Evolutionary conservation across 106 monocot genomes (phyloP).

Genomic region (Phalaenopsis equestris): DNA sequence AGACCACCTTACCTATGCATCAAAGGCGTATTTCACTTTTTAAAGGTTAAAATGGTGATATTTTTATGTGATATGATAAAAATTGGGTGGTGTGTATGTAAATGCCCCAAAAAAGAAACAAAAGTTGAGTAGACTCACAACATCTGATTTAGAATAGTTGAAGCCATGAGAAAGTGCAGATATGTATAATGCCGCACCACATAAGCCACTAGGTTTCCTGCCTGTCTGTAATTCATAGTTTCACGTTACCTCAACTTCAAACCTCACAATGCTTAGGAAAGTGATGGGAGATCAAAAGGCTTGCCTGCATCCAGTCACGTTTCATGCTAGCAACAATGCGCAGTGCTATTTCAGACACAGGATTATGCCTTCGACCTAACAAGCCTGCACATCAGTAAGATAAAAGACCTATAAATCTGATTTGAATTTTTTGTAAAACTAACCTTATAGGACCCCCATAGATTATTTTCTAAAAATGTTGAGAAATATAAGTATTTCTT

Average conservation of each 20-base stretch:
- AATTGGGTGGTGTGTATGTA: too few relatives aligned
- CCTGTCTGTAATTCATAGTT: slow-evolving; percentile 49
- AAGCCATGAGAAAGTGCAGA: slow-evolving; percentile 85
- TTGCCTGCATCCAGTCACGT: slow-evolving; percentile 96
- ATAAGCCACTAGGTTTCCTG: slow-evolving; percentile 93
- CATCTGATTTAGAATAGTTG: slow-evolving; percentile 72
- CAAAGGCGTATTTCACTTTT: too few relatives aligned
- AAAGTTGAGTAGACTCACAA: slow-evolving; percentile 43
- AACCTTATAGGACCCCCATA: background rate
- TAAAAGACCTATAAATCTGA: background rate
- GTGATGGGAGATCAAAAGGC: background rate
- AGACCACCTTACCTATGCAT: too few relatives aligned
- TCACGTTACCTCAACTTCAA: background rate
- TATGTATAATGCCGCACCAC: slow-evolving; percentile 94
- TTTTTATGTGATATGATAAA: too few relatives aligned
- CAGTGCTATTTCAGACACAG: slow-evolving; percentile 64
- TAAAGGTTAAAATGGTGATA: too few relatives aligned
- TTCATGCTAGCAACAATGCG: slow-evolving; percentile 92
- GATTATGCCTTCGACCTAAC: slow-evolving; percentile 44
- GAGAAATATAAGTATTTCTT: background rate
- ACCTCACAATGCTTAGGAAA: background rate
- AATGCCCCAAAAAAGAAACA: background rate
- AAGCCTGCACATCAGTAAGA: slow-evolving; percentile 38
- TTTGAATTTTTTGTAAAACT: background rate
- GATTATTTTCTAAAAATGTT: background rate